phyloP scores from a whole-genome alignment of 202 grass and related monocot genomes.

The Cymbopogon flexuosus region DNA sequence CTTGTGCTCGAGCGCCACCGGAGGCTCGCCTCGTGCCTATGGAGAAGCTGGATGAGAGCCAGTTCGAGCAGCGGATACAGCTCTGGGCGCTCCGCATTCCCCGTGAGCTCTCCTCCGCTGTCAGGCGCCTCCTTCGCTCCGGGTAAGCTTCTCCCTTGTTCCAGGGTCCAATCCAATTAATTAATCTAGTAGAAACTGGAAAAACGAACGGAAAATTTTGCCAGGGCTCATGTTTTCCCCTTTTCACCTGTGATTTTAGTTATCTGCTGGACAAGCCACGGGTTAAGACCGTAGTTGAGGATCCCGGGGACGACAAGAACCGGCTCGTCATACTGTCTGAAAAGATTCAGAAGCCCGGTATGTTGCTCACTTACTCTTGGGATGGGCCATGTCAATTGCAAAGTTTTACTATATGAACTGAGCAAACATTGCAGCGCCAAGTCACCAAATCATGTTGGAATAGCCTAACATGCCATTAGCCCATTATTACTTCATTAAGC shows the following conservation, averaged over 20 bases:
- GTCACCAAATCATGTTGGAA: background rate
- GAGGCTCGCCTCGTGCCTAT: constrained; percentile 14
- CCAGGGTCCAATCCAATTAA: background rate
- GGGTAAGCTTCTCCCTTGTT: constrained; percentile 29
- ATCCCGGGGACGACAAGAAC: constrained; percentile 64
- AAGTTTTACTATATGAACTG: background rate
- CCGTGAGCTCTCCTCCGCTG: constrained; percentile 48
- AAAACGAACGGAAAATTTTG: background rate
- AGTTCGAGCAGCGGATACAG: constrained; percentile 69
- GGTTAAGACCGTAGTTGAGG: constrained; percentile 80
- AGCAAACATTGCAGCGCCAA: background rate
- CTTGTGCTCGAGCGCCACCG: too few relatives aligned
- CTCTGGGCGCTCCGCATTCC: constrained; percentile 83
- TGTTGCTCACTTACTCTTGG: constrained; percentile 28
- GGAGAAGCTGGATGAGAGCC: constrained; percentile 60
- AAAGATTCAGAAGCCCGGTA: constrained; percentile 74
- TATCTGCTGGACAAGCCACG: constrained; percentile 68
- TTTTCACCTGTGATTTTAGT: constrained; percentile 25
- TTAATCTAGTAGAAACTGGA: background rate
- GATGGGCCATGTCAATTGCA: background rate
- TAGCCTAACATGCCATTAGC: background rate
- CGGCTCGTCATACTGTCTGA: constrained; percentile 77
- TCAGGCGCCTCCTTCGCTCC: constrained; percentile 61
- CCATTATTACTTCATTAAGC: background rate
- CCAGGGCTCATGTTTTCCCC: background rate